A percentile compares a stretch with the other conserved stretches of the same genome.
phyloP scores from a whole-genome alignment of 805 yeast genomes.

The Kazachstania bromeliacearum region DNA sequence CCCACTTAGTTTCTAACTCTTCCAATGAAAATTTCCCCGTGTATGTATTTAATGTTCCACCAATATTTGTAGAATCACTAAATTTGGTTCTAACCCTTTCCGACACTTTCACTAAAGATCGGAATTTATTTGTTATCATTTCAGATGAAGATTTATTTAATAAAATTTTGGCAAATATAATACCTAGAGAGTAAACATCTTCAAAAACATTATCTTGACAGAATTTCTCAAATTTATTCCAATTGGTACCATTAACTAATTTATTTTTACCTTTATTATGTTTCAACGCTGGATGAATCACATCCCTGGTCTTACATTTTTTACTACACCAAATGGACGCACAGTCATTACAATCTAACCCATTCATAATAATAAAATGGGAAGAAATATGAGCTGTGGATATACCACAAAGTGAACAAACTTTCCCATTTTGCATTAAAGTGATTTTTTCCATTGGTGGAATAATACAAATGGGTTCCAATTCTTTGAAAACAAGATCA shows the following conservation, averaged over 20 bases:
- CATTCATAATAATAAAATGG: conserved; percentile 30
- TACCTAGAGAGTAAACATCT: conserved; percentile 56
- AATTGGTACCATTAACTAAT: conserved; percentile 37
- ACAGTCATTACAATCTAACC: conserved; percentile 60
- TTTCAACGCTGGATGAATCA: conserved; percentile 45
- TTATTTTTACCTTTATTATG: conserved; percentile 37
- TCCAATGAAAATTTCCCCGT: conserved; percentile 41
- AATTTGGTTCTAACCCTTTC: conserved; percentile 57
- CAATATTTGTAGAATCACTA: conserved; percentile 40
- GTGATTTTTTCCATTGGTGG: conserved; percentile 61
- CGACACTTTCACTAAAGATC: conserved; percentile 58
- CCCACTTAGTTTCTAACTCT: conserved; percentile 38
- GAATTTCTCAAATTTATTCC: conserved; percentile 48
- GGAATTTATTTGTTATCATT: conserved; percentile 37
- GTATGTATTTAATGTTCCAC: conserved; percentile 34
- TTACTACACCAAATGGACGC: conserved; percentile 62
- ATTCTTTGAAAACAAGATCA: conserved; percentile 52
- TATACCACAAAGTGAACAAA: conserved; percentile 66
- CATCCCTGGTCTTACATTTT: conserved; percentile 47
- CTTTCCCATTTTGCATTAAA: conserved; percentile 50
- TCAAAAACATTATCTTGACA: conserved; percentile 59
- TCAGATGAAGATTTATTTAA: conserved; percentile 34
- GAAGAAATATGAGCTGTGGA: conserved; percentile 30
- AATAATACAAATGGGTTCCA: conserved; percentile 45
- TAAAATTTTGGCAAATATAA: conserved; percentile 39